Base-by-base conservation (phyloP, 176 grass and related monocot species). In the Cocos nucifera region DNA sequence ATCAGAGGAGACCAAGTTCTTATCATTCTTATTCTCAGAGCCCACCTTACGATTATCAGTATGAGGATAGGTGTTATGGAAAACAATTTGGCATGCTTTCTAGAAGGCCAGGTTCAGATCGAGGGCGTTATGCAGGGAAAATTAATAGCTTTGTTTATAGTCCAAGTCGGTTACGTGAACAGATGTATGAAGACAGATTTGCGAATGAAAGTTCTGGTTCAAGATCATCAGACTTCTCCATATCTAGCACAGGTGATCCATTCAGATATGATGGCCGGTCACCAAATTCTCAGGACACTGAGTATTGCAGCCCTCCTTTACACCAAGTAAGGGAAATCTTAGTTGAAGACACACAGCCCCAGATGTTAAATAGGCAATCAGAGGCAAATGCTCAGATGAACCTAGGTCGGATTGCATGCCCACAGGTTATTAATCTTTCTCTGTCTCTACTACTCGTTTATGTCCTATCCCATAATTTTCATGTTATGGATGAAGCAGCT, bases 11-110 rank as follows among this genome's bases (percentile, higher is more conserved):
- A 72, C 72, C 93, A 44, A 80, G 58, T 54, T 98, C 93, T 21
- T 98, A 98, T 58, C 93, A 98, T 82, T 98, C 93, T 30, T 98
- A 88, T 67, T 98, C 93, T 56, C 93, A 98, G 80, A 92, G 87
- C 67, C 93, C 93, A 26, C 93, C 93, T 15, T 98, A 98, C 65
- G 93, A 98, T 75, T 78, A 65, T 73, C 93, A 98, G 50, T 98
- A 98, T n/a, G 93, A 98, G 61, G 93, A 97, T 54, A 84, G 93
- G 21, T 81, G 93, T 32, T 92, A 98, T 73, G 87, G 93, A 22
- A 98, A 98, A 54, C 79, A 87, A 73, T 77, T 75, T 59, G 21
- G 79, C 63, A 70, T 78, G 21, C 79, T 88, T 67, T 75, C 82
- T 55, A 77, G 87, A 69, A 88, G 76, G 51, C 78, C 70, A 21